Base-by-base conservation (phyloP, 352 stramenopile species). In the Peronospora tabacina region DNA sequence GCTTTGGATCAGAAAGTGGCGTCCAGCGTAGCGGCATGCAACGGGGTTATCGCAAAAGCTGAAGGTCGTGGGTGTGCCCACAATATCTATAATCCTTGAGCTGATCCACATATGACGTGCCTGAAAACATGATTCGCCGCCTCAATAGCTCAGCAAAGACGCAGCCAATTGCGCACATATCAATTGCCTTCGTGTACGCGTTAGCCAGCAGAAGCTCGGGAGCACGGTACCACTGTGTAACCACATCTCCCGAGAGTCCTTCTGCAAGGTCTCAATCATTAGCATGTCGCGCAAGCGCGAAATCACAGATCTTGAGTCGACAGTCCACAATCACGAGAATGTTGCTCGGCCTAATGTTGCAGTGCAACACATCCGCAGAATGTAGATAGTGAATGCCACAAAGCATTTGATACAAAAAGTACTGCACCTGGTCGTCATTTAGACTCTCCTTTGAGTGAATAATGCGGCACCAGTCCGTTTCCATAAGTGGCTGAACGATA, bases 61-160 rank as follows among this genome's bases (percentile, higher is more conserved):
- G 54, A 92, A 94, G 7, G 82, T 92, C 41, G 71, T 72, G 12
- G 82, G 82, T 15, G 82, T 92, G 17, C 82, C 82, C 16, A 94
- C 77, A 40, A 94, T 75, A 41, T 91, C 82, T 8, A 94, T 70
- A 43, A 94, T 92, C 20, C 52, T 91, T 91, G 34, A 94, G 66
- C 51, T 94, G 83, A 52, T 94, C 81, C 17, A 94, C 81, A 53
- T 92, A 94, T 8, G 78, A 90, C 38, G 79, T 86, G 12, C 83
- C 83, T 3, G 83, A 81, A 36, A 94, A 94, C 34, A 94, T 68
- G 44, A 92, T 76, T 1, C 71, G 62, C 2, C 97, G 75, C 2
- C 85, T 79, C 11, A 99, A 77, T 13, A 99, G 75, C 69, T 99
- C 97, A 2, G 87, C 97, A 57, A 99, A 98, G 51, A 99, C 99